Evolutionary conservation across 495 filamentous ascomycete genomes (phyloP), one percentile per base, ranked within the genome.

Genomic region (Aspergillus nidulans): DNA sequence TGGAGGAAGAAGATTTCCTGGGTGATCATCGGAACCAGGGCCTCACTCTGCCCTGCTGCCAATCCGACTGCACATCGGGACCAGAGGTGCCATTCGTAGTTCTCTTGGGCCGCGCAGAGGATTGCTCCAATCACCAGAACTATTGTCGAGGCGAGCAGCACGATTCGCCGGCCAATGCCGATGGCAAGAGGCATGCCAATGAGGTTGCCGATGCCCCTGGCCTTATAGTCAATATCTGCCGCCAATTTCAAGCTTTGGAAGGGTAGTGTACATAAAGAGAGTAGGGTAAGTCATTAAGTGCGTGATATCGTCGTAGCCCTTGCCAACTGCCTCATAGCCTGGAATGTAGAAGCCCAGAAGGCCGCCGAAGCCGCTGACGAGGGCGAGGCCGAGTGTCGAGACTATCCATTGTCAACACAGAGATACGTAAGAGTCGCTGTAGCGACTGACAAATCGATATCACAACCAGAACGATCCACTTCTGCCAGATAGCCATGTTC

Each of bases 121-220:
- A 63, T 51, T 8, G 62, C 60, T 3, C 59, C 60, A 1, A 67
- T 10, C 0, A 67, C 53, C 1, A 71, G 38, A 7, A 73, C 51
- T 2, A 68, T 19, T 1, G 63, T 69, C 7, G 60, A 70, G 2
- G 45, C 46, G 4, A 77, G 60, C 6, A 71, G 63, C 4, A 74
- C 69, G 15, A 69, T 61, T 15, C 74, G 65, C 36, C 72, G 64
- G 12, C 74, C 74, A 39, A 74, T 56, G 5, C 69, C 67, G 26
- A 75, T 61, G 1, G 74, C 70, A 1, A 75, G 46, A 32, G 74
- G 74, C 66, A 74, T 69, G 52, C 70, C 69, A 21, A 77, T 56
- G 18, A 75, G 60, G 34, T 73, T 72, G 0, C 70, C 72, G 43
- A 75, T 59, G 9, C 74, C 74, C 66, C 62, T 65, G 30, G 4